These are phyloP conservation scores for Cryptosporidium muris DNA, from an alignment of 169 alveolate genomes.

Conservation along the genomic window DNA sequence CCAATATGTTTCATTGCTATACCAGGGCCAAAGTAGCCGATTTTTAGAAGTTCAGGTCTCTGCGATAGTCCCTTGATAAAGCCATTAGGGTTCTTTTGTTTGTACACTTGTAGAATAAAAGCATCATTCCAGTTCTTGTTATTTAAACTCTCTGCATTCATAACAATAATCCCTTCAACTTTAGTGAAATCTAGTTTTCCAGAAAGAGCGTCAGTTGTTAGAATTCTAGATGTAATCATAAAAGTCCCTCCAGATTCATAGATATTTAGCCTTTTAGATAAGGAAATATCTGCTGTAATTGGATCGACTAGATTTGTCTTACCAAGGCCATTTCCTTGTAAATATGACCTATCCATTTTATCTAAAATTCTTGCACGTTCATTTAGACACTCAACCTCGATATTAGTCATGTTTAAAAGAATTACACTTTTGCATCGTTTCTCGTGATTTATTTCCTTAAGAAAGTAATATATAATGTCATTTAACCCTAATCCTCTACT, in stretches of 20 bases:
- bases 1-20: slow-evolving; percentile 63
- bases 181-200: slow-evolving; percentile 62
- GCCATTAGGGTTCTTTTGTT: slow-evolving; percentile 72
- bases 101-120: slow-evolving; percentile 70
- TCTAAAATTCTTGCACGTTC: slow-evolving; percentile 15
- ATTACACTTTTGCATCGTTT: slow-evolving; percentile 13
- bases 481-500: slow-evolving; percentile 53
- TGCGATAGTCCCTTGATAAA: slow-evolving; percentile 74
- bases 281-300: slow-evolving; percentile 29
- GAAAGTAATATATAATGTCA: slow-evolving; percentile 20
- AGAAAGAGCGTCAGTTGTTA: slow-evolving; percentile 71
- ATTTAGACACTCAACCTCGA: slow-evolving; percentile 10
- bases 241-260: slow-evolving; percentile 72
- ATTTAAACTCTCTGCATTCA: slow-evolving; percentile 72
- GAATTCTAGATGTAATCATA: slow-evolving; percentile 69
- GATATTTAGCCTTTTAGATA: slow-evolving; percentile 12
- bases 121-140: slow-evolving; percentile 73
- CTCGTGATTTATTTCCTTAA: not conserved
- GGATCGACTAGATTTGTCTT: not conserved
- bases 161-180: slow-evolving; percentile 68
- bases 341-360: not conserved
- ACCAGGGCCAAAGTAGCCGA: slow-evolving; percentile 70
- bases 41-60: slow-evolving; percentile 63
- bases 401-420: slow-evolving; percentile 14
- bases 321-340: not conserved